Evolutionary conservation across 192 early-diverging fungal genomes (phyloP).

Genomic region (Coemansia sp.): DNA sequence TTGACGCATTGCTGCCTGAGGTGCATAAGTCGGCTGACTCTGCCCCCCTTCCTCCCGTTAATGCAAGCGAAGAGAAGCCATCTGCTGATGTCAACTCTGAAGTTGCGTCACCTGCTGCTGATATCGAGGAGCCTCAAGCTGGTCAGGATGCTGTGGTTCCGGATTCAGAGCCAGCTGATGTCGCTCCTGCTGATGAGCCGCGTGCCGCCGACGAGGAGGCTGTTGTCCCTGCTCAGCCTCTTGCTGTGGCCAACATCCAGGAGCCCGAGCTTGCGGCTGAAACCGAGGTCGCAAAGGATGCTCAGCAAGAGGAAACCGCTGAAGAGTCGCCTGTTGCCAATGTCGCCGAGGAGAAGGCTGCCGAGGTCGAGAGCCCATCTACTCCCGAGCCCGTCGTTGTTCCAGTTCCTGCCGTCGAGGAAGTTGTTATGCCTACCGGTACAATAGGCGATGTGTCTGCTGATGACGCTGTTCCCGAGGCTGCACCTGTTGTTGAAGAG

Average conservation of each 20-base stretch:
- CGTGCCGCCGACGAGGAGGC: slow-evolving; percentile 13
- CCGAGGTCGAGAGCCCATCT: not conserved
- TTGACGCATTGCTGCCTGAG: not conserved
- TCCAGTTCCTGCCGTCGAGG: slow-evolving; percentile 9
- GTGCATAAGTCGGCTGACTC: slow-evolving; percentile 7
- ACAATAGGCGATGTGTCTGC: not conserved
- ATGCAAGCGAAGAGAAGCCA: not conserved
- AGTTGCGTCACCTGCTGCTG: slow-evolving; percentile 10
- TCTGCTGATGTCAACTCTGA: slow-evolving; percentile 12
- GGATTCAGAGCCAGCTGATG: slow-evolving; percentile 13
- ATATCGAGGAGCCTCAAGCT: not conserved
- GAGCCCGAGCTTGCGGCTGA: not conserved
- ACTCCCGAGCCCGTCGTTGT: not conserved
- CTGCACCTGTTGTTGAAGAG: slow-evolving; percentile 5
- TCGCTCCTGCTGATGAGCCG: slow-evolving; percentile 12
- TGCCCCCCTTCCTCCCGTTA: not conserved
- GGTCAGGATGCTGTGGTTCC: slow-evolving; percentile 9
- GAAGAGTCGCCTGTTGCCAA: slow-evolving; percentile 4
- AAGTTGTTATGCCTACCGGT: slow-evolving; percentile 2
- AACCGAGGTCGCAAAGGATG: not conserved
- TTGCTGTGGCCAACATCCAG: slow-evolving; percentile 4
- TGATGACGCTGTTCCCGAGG: slow-evolving; percentile 10
- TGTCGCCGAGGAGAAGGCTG: slow-evolving; percentile 18
- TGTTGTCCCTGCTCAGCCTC: not conserved
- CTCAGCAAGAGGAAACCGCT: slow-evolving; percentile 11